Base-by-base conservation (phyloP, 257 asterid species). In the Coffea eugenioides region DNA sequence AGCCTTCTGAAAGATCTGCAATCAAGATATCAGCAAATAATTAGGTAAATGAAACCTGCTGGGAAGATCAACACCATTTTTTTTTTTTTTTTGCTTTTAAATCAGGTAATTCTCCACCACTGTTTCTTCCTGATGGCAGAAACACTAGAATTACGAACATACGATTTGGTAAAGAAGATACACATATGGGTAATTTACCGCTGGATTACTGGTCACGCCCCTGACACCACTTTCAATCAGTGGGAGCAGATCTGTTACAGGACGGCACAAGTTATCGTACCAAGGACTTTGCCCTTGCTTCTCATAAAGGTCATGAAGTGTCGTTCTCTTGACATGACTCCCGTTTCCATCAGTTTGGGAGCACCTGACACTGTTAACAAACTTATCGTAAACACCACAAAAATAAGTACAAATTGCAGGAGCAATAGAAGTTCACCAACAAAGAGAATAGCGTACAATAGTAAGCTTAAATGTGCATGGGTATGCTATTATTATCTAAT, bases 181-280 rank as follows among this genome's bases (percentile, higher is more conserved):
- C 62, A 48, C 27, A 49, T 39, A 36, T 46, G 15, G 46, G 27
- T 54, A 78, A 71, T 71, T 82, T 90, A 96, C 99, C 92, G 98
- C 98, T 31, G 99, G 99, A 86, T 96, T 94, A 94, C 99, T 96
- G 80, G 98, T 96, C 72, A 96, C 98, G 48, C 99, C 99, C 82
- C 99, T 84, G 74, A 96, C 97, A 36, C 99, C 99, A 78, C 94
- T 90, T 74, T 90, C 94, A 46, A 96, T 96, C 89, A 96, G 80
- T 11, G 98, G 99, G 80, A 96, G 84, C 81, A 96, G 97, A 91
- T 96, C 99, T 1, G 99, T 90, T 13, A 96, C 95, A n/a, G 99
- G 99, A 39, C 98, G 96, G 83, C 99, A 96, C 20, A 96, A 85
- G 83, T 96, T 96, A 76, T 94, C 99, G 23, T 96, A 96, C 99